phyloP scores from a whole-genome alignment of 2,329 filamentous ascomycete species.

The Sclerotinia nivalis region DNA sequence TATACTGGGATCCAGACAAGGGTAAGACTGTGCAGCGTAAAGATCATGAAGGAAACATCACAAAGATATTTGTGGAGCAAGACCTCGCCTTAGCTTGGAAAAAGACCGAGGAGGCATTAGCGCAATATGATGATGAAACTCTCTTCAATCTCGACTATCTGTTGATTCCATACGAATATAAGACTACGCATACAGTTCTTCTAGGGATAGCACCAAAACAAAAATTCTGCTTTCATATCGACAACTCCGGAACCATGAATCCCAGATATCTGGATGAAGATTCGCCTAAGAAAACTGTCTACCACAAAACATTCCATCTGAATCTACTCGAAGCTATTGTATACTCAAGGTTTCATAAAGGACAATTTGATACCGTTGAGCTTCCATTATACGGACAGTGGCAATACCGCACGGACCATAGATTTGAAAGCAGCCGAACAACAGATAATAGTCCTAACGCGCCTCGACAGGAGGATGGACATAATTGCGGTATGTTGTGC shows the following conservation, averaged over 20 bases:
- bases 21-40: fast-evolving
- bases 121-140: background rate
- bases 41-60: background rate
- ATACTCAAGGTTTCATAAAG: background rate
- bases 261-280: background rate
- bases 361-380: background rate
- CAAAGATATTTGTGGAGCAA: background rate
- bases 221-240: conserved; percentile 15
- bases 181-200: background rate
- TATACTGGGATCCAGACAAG: background rate
- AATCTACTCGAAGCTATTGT: conserved; percentile 1
- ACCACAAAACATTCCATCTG: background rate
- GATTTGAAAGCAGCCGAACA: fast-evolving
- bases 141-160: conserved; percentile 14
- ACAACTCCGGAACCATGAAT: background rate
- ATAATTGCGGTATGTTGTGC: conserved; percentile 2
- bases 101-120: background rate
- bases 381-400: conserved; percentile 17
- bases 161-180: background rate
- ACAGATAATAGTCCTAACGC: conserved; percentile 14
- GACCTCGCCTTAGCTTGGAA: background rate
- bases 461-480: background rate
- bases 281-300: too few species aligned
- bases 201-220: conserved; percentile 14
- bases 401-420: background rate